A percentile compares a stretch with the other conserved stretches of the same genome.
Conservation (phyloP, 345 rosid genomes). For the Conringia planisiliqua region DNA sequence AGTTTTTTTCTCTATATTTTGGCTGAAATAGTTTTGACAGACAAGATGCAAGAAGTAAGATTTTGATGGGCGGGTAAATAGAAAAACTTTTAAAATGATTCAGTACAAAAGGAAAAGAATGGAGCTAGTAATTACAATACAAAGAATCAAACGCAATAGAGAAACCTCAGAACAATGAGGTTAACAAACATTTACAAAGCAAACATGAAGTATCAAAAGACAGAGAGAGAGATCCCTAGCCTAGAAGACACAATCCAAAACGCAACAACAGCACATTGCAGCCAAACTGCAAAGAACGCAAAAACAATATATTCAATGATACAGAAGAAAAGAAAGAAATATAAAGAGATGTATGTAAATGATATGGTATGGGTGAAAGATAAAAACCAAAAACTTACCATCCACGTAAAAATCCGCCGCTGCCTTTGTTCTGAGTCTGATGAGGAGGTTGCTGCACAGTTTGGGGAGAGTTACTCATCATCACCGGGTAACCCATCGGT, state of each 20-base stretch:
- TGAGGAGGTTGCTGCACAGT: neutral
- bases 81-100: no score
- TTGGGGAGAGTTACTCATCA: conserved; percentile 16
- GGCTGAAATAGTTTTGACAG: no score
- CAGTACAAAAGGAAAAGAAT: conserved; percentile 4
- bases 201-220: neutral
- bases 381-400: conserved; percentile 1
- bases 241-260: conserved; percentile 29
- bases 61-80: no score
- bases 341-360: neutral
- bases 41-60: neutral
- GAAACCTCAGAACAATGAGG: neutral
- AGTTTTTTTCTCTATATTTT: neutral
- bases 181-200: neutral
- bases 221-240: neutral
- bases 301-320: neutral
- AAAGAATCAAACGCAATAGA: neutral
- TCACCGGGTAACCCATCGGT: neutral
- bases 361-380: neutral
- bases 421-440: conserved; percentile 25
- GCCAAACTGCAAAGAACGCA: conserved; percentile 3
- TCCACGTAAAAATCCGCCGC: conserved; percentile 20
- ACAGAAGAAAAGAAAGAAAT: neutral
- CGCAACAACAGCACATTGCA: conserved; percentile 28
- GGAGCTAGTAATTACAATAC: neutral